Conservation (phyloP, 129 eudicot genomes). For the Lactuca sativa region DNA sequence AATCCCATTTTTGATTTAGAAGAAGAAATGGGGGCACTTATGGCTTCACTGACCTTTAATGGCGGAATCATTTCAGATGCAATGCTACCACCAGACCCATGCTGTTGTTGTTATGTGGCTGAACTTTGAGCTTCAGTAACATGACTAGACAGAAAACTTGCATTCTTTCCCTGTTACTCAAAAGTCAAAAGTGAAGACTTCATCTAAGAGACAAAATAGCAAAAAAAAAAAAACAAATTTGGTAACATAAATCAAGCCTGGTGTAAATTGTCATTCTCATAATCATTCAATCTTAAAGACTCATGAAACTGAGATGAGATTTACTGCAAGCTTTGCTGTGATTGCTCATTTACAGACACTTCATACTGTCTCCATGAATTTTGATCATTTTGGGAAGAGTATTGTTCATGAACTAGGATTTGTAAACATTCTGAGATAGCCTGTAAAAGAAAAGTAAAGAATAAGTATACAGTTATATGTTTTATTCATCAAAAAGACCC, state of each 20-base stretch:
- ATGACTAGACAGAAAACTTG: slow-evolving; percentile 29
- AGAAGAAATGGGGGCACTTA: background rate
- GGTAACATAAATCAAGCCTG: slow-evolving; percentile 44
- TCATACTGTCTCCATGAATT: slow-evolving; percentile 48
- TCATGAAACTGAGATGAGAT: slow-evolving; percentile 84
- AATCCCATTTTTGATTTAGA: slow-evolving; percentile 35
- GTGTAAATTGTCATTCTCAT: slow-evolving; percentile 37
- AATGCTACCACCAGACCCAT: slow-evolving; percentile 30
- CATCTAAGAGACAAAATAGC: background rate
- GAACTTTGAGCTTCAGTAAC: slow-evolving; percentile 39
- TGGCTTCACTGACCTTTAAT: slow-evolving; percentile 31
- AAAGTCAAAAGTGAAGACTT: background rate
- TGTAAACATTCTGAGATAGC: slow-evolving; percentile 55
- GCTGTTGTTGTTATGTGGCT: slow-evolving; percentile 20
- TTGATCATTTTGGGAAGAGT: slow-evolving; percentile 54
- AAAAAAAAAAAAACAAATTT: background rate
- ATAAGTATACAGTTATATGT: slow-evolving; percentile 3
- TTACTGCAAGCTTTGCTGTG: slow-evolving; percentile 64
- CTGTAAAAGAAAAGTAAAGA: slow-evolving; percentile 31
- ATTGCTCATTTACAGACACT: slow-evolving; percentile 63
- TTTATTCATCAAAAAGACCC: too few relatives aligned
- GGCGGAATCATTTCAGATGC: slow-evolving; percentile 47
- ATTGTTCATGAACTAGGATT: slow-evolving; percentile 47
- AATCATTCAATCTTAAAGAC: slow-evolving; percentile 55
- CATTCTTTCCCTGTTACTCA: slow-evolving; percentile 45